Evolutionary conservation across 2,329 filamentous ascomycete genomes (phyloP).

Genomic region (Hymenoscyphus occultus): DNA sequence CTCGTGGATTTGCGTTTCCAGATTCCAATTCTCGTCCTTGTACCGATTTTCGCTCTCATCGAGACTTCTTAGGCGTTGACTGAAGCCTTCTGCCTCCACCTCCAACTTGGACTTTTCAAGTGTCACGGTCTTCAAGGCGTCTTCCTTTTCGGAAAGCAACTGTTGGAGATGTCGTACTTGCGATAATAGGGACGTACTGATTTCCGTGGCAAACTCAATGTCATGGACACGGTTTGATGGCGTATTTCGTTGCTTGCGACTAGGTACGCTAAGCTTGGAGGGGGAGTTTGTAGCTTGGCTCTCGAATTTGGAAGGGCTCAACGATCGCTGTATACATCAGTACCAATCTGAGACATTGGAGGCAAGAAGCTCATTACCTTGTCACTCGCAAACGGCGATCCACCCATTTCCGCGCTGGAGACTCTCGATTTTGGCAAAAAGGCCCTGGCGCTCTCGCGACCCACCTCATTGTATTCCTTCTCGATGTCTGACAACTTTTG

Average conservation of each 20-base stretch:
- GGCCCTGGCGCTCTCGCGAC: constrained; percentile 81
- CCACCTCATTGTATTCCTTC: constrained; percentile 91
- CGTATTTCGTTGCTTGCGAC: constrained; percentile 86
- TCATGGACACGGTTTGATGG: constrained; percentile 86
- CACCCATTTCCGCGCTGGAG: constrained; percentile 61
- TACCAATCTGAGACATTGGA: constrained; percentile 2
- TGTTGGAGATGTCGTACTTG: constrained; percentile 89
- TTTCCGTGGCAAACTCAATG: constrained; percentile 97
- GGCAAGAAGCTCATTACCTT: constrained; percentile 39
- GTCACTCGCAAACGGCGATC: constrained; percentile 45
- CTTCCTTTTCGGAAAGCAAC: constrained; percentile 82
- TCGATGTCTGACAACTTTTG: constrained; percentile 83
- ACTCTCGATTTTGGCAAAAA: constrained; percentile 83
- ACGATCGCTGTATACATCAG: constrained; percentile 9
- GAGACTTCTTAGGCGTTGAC: constrained; percentile 74
- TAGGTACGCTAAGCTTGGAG: constrained; percentile 83
- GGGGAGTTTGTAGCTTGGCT: constrained; percentile 82
- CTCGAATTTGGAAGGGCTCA: constrained; percentile 76
- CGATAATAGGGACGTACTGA: constrained; percentile 89
- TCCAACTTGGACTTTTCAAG: constrained; percentile 77
- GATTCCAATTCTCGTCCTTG: constrained; percentile 98
- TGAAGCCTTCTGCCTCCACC: constrained; percentile 73
- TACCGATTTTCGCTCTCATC: constrained; percentile 95
- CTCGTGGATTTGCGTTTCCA: constrained; percentile 90
- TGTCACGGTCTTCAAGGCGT: constrained; percentile 72